Base-by-base conservation (phyloP, 2,329 filamentous ascomycete species). In the Lecanicillium sp. region DNA sequence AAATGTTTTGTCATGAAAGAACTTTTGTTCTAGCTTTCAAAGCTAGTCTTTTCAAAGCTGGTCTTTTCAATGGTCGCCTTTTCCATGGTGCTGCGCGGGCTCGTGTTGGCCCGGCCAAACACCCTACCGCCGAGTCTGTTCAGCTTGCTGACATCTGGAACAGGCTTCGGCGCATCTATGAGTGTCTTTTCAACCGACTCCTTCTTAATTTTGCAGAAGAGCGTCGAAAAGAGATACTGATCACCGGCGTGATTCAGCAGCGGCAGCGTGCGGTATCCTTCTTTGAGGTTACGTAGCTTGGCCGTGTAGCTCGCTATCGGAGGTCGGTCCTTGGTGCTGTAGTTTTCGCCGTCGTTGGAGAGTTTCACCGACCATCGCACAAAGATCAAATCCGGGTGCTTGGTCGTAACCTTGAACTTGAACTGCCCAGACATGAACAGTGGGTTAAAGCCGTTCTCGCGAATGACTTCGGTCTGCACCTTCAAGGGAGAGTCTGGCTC, bases 361-460 rank as follows among this genome's bases (percentile, higher is more conserved):
- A 92, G 84, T 72, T 86, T 90, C 40, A 97, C 87, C 17, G 83
- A 89, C 77, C 87, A 95, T 33, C 88, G 84, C 37, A 98, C 81
- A 60, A 97, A 97, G 42, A 97, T 84, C 20, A 98, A 71, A 51
- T 92, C 87, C 1, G 90, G 89, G 55, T 90, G 89, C 56, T 94
- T 94, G n/a, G 92, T 97, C 34, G 87, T 87, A 17, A 96, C 71
- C 40, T 79, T 81, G 60, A 96, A 83, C 44, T 78, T 77, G 62
- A 90, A 85, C 42, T 77, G 75, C 49, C 87, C 79, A 50, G 89
- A 79, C 22, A 43, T 47, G 61, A 94, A 98, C 40, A 81, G 71
- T 2, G 92, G 92, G 57, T 95, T 94, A 65, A 94, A 97, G 17
- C 89, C 90, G 56, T 98, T 97, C 58, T 86, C 85, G 44, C 77